Base-by-base conservation (phyloP, 805 yeast species). In the Barnettozyma wickerhamii region DNA sequence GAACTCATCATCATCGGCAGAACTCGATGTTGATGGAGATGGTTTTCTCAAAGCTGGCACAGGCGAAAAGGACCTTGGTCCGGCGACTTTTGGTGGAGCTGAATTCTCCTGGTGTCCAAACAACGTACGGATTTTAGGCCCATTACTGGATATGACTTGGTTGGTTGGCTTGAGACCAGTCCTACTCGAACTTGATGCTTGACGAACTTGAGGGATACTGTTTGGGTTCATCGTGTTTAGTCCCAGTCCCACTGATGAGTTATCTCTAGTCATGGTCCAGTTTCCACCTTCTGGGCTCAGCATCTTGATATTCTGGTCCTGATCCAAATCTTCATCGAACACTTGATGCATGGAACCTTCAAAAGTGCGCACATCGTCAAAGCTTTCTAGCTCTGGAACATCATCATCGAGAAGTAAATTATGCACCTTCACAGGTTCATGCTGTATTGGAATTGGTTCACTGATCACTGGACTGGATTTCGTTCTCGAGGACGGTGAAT, bases 321-420 rank as follows among this genome's bases (percentile, higher is more conserved):
- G 5, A 4, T 42, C 42, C 7, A 36, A 29, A 15, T 37, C 37
- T 3, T 51, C 54, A 23, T 54, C 60, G 30, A 51, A 52, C 4
- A 55, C 37, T 5, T 57, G 47, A 3, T 49, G 30, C 60, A 55
- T 53, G 10, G 51, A 42, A 3, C 52, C 49, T 21, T 53, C 60
- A 30, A 53, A 55, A 4, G 53, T 47, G 17, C 35, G 36, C 17
- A 39, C 49, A 34, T 52, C 56, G 24, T 43, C 46, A 24, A 36
- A 33, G 15, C 32, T 40, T 2, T 50, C 38, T 2, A 46, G 13
- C 36, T 48, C 55, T 14, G 50, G 52, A 7, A 48, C 33, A 19
- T 33, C 24, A 14, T 42, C 39, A 30, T 45, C 46, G 29, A 39
- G 39, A 18, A 39, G 30, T 10, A 27, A 32, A 14, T 10, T 12